Base-by-base conservation (phyloP, 2,329 filamentous ascomycete species). In the Diplocarpon rosae region DNA sequence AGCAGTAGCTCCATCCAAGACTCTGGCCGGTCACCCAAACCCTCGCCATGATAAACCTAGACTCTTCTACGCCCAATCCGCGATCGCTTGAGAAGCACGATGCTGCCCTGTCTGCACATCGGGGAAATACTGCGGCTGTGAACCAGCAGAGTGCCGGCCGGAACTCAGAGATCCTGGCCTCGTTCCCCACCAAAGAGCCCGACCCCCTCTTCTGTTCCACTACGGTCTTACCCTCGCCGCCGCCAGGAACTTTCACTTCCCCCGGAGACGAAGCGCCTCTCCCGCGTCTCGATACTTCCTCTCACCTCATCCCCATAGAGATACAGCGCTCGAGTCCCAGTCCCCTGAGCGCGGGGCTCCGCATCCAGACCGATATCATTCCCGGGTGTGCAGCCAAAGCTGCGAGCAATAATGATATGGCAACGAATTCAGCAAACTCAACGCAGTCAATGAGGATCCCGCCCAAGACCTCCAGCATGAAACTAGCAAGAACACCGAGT, bases 401-500 rank as follows among this genome's bases (percentile, higher is more conserved):
- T n/a, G n/a, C n/a, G n/a, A n/a, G n/a, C n/a, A n/a, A n/a, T n/a
- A n/a, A n/a, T n/a, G n/a, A n/a, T n/a, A n/a, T n/a, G n/a, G n/a
- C n/a, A n/a, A n/a, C n/a, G n/a, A n/a, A n/a, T n/a, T n/a, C n/a
- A n/a, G n/a, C n/a, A n/a, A 50, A 29, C 8, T 44, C 52, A 11
- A 43, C 35, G n/a, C 54, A 54, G 29, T 52, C 45, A 12, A 39
- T 44, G 28, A 49, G 46, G 43, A 39, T 45, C 14, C 40, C 37
- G 13, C 39, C 42, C 33, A 45, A 40, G 32, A 36, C 51, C 15
- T 51, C 48, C 16, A 50, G 48, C 30, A 37, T 46, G 11, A 46
- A 20, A 14, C 59, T 79, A 14, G 73, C 73, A 16, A 68, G 76
- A 53, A 80, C 76, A 0, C 76, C 76, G 2, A 81, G 77, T 57